These are phyloP conservation scores for Samsoniella hepiali DNA, from an alignment of 2,329 filamentous ascomycete species.

Conservation along the genomic window DNA sequence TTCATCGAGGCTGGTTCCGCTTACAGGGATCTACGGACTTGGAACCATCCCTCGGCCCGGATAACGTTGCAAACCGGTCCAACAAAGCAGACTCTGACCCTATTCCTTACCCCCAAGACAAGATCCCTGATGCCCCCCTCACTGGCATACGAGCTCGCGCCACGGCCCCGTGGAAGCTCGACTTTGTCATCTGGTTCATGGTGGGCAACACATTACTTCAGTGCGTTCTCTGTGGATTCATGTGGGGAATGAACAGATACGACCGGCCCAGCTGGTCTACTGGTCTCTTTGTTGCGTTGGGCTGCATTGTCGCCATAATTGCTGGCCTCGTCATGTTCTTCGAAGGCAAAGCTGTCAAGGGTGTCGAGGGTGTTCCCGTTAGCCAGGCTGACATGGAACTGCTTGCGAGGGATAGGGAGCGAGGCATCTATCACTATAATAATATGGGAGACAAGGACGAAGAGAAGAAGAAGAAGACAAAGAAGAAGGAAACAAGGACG, in stretches of 20 bases:
- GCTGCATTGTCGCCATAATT: slow-evolving; percentile 63
- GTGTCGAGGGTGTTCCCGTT: slow-evolving; percentile 67
- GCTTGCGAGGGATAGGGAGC: slow-evolving; percentile 50
- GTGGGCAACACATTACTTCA: slow-evolving; percentile 78
- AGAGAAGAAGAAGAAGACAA: slow-evolving; percentile 20
- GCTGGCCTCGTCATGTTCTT: slow-evolving; percentile 68
- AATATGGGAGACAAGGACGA: slow-evolving; percentile 38
- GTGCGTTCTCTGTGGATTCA: slow-evolving; percentile 67
- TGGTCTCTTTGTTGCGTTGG: slow-evolving; percentile 73
- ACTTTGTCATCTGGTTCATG: slow-evolving; percentile 76
- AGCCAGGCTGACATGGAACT: slow-evolving; percentile 51
- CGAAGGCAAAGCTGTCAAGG: slow-evolving; percentile 70
- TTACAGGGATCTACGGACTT: slow-evolving; percentile 63
- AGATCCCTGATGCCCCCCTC: slow-evolving; percentile 63
- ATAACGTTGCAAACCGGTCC: slow-evolving; percentile 44
- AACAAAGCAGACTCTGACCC: slow-evolving; percentile 35
- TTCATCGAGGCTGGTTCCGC: slow-evolving; percentile 74
- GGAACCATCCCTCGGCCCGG: slow-evolving; percentile 50
- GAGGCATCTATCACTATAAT: slow-evolving; percentile 55
- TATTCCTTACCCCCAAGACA: slow-evolving; percentile 62
- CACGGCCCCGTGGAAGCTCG: slow-evolving; percentile 71
- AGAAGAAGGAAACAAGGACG: slow-evolving; percentile 1
- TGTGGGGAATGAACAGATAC: slow-evolving; percentile 77
- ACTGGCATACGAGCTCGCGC: slow-evolving; percentile 67
- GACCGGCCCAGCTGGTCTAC: slow-evolving; percentile 76